These are phyloP conservation scores for Tricholoma terreum DNA, from an alignment of 768 basidiomycete genomes.

Conservation along the genomic window DNA sequence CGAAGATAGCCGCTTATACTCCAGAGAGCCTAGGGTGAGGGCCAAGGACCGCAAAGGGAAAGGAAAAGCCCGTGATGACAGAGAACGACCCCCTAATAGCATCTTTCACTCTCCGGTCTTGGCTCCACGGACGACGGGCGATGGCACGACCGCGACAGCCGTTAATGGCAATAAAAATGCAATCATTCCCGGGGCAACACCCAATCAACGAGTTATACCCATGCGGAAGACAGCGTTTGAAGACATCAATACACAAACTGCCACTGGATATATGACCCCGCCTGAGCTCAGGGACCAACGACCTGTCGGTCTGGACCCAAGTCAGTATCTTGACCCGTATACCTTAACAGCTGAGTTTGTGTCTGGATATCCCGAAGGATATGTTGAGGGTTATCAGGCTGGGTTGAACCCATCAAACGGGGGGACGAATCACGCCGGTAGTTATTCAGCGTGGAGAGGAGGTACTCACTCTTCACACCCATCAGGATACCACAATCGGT, in stretches of 20 bases:
- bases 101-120: background rate
- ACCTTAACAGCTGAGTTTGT: slow-evolving; percentile 20
- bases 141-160: background rate
- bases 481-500: background rate
- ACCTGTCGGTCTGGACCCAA: background rate
- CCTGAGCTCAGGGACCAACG: background rate
- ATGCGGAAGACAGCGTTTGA: slow-evolving; percentile 6
- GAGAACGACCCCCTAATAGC: background rate
- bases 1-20: background rate
- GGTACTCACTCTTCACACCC: background rate
- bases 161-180: slow-evolving; percentile 20
- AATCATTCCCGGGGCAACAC: slow-evolving; percentile 30
- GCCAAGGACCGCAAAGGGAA: background rate
- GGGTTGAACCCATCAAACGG: background rate
- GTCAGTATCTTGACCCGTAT: slow-evolving; percentile 18
- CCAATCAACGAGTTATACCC: slow-evolving; percentile 29
- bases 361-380: slow-evolving; percentile 24
- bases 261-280: background rate
- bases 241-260: background rate
- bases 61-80: background rate
- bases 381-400: slow-evolving; percentile 24
- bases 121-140: background rate
- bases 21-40: background rate
- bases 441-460: background rate
- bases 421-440: background rate